Conservation (phyloP, 805 yeast species). For the Wickerhamiella alocasiicola region DNA sequence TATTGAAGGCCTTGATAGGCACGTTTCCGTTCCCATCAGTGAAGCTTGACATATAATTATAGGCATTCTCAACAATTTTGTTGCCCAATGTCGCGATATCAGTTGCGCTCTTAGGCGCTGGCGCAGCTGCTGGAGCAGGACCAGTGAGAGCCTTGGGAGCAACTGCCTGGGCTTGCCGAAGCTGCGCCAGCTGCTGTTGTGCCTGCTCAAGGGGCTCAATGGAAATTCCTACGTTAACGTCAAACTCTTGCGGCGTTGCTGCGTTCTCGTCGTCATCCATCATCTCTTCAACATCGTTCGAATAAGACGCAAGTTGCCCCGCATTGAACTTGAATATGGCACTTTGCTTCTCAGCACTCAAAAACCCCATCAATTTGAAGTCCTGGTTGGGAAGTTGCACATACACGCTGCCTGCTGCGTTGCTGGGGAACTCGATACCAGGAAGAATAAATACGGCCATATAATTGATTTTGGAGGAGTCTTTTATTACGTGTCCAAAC, state of each 20-base stretch:
- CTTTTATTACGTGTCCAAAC: conserved; percentile 49
- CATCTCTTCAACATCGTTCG: conserved; percentile 38
- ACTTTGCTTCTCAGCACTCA: conserved; percentile 54
- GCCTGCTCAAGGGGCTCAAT: conserved; percentile 70
- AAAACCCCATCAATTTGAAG: conserved; percentile 28
- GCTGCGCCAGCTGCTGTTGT: conserved; percentile 39
- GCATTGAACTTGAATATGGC: conserved; percentile 77
- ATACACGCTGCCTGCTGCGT: conserved; percentile 71
- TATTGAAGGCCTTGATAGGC: conserved; percentile 74
- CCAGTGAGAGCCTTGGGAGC: conserved; percentile 18
- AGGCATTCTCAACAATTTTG: conserved; percentile 83
- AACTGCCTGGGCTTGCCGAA: conserved; percentile 25
- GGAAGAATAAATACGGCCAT: conserved; percentile 79
- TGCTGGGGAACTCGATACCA: conserved; percentile 53
- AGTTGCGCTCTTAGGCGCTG: conserved; percentile 29
- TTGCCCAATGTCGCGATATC: conserved; percentile 59
- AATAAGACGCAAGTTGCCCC: conserved; percentile 19
- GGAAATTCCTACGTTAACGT: conserved; percentile 66
- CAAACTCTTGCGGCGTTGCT: conserved; percentile 24
- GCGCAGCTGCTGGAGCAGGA: conserved; percentile 19
- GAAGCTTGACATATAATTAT: conserved; percentile 81
- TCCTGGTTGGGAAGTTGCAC: conserved; percentile 62
- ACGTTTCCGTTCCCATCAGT: conserved; percentile 70
- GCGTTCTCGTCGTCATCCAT: conserved; percentile 42
- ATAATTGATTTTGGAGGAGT: conserved; percentile 59